These are phyloP conservation scores for Geotrichum europaeum DNA, from an alignment of 1,139 yeast species.

Conservation along the genomic window DNA sequence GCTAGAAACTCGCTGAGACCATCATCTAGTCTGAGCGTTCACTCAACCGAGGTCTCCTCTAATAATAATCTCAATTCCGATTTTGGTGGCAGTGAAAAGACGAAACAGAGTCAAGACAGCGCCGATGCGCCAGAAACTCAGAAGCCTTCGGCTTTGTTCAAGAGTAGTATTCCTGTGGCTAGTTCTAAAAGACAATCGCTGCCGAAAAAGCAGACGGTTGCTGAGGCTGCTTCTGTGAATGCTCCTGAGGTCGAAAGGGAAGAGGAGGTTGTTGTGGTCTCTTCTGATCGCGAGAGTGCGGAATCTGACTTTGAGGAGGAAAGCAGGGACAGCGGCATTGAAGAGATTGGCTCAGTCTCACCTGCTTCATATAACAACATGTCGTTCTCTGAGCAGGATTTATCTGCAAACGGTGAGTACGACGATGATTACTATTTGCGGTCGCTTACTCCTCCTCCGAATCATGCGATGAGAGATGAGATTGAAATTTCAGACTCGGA, in stretches of 20 bases:
- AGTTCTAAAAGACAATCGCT: background rate
- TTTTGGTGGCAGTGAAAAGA: background rate
- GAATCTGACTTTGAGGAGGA: background rate
- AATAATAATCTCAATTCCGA: background rate
- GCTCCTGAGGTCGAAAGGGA: background rate
- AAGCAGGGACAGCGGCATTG: background rate
- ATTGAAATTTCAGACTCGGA: background rate
- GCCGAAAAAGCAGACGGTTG: background rate
- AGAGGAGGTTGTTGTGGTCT: background rate
- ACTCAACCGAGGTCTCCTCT: background rate
- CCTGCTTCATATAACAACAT: background rate
- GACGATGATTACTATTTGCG: background rate
- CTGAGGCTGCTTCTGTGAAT: background rate
- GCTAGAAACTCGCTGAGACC: constrained; percentile 21
- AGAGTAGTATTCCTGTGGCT: background rate
- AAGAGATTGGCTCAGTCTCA: background rate
- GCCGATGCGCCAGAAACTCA: background rate
- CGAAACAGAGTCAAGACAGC: background rate
- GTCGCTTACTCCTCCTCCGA: background rate
- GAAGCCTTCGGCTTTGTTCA: background rate
- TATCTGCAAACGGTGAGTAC: background rate
- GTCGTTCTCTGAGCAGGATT: background rate
- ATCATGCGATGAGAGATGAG: background rate
- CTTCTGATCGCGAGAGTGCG: background rate
- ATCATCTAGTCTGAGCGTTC: background rate